Conservation (phyloP, 176 grass and related monocot genomes). For the Phyllostachys edulis region DNA sequence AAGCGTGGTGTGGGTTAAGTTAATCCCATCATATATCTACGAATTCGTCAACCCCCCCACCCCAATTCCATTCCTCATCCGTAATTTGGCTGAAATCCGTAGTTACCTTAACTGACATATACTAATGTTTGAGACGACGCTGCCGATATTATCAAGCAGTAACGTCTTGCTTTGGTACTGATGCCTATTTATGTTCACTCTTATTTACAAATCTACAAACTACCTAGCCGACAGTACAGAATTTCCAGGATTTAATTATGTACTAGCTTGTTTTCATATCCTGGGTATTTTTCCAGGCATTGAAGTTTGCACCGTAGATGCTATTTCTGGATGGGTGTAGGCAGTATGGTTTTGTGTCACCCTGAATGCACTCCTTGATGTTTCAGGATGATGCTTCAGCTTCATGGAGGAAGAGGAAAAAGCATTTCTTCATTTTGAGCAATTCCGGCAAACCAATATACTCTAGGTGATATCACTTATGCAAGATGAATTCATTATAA, state of each 20-base stretch:
- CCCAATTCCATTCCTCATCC: neutral
- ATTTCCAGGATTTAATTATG: no score
- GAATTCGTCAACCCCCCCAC: neutral
- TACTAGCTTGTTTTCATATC: neutral
- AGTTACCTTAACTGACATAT: neutral
- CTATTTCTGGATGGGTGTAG: neutral
- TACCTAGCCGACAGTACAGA: neutral
- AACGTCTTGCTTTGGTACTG: neutral
- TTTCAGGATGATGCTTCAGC: conserved; percentile 83
- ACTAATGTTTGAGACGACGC: neutral
- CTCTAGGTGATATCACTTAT: conserved; percentile 53
- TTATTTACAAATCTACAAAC: neutral
- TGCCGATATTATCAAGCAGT: neutral
- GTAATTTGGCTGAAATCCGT: neutral
- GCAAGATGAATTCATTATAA: neutral
- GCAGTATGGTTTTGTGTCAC: neutral
- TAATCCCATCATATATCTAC: neutral
- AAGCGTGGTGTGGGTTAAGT: neutral
- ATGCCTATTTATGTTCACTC: neutral
- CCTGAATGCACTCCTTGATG: neutral
- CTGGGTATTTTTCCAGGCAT: neutral
- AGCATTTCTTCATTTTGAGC: conserved; percentile 94
- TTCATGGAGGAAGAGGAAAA: conserved; percentile 97
- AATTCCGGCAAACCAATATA: conserved; percentile 97
- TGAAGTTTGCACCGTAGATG: neutral